Conservation (phyloP, 2,329 filamentous ascomycete genomes). For the Fonsecaea pedrosoi region DNA sequence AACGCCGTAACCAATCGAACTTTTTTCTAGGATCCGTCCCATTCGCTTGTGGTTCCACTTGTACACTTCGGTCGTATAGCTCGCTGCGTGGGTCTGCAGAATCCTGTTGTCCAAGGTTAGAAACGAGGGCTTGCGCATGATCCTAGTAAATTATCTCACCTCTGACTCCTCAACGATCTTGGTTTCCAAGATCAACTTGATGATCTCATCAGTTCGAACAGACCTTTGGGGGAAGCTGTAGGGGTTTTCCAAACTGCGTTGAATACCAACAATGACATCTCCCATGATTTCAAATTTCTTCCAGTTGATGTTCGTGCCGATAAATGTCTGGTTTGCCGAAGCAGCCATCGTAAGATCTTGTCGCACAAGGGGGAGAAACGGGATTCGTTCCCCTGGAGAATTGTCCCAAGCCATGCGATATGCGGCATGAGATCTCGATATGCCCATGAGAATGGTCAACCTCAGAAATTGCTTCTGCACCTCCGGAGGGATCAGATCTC, state of each 20-base stretch:
- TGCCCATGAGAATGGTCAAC: conserved; percentile 89
- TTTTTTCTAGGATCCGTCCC: conserved; percentile 50
- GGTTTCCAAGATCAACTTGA: conserved; percentile 79
- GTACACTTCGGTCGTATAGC: conserved; percentile 64
- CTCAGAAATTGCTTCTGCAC: conserved; percentile 85
- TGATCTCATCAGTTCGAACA: conserved; percentile 66
- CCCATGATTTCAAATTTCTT: conserved; percentile 97
- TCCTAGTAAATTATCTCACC: conserved; percentile 59
- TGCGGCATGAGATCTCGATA: conserved; percentile 88
- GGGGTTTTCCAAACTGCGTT: conserved; percentile 85
- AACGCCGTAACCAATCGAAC: conserved; percentile 52
- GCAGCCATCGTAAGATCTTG: conserved; percentile 90
- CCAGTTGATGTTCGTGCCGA: conserved; percentile 88
- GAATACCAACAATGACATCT: conserved; percentile 86
- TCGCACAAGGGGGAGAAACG: conserved; percentile 87
- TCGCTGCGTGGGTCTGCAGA: conserved; percentile 41
- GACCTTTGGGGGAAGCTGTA: conserved; percentile 69
- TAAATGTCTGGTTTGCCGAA: conserved; percentile 88
- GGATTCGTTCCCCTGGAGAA: conserved; percentile 85
- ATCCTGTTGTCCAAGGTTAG: conserved; percentile 51
- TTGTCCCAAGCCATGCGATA: conserved; percentile 99
- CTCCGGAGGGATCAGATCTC: conserved; percentile 73
- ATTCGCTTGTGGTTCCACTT: conserved; percentile 55
- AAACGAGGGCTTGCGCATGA: neutral
- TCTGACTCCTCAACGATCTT: conserved; percentile 85